Conservation (phyloP, 1,284 basidiomycete species). For the Hemileia vastatrix region DNA sequence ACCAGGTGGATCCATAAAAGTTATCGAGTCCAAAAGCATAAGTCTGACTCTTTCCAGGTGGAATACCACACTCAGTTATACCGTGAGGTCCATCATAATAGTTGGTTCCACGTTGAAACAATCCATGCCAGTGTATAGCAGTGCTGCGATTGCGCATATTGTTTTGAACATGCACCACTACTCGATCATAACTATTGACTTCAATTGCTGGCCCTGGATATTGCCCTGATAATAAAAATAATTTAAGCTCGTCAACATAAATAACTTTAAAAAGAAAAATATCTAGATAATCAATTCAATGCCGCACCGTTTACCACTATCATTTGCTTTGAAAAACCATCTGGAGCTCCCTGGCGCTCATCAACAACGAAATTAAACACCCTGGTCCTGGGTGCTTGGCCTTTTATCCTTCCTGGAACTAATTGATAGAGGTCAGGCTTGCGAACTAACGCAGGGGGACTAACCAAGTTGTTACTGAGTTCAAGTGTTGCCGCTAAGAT, state of each 20-base stretch:
- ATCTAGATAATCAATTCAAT: background rate
- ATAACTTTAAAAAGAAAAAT: background rate
- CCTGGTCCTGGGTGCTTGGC: slow-evolving; percentile 19
- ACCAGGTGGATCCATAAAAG: slow-evolving; percentile 27
- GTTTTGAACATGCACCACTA: slow-evolving; percentile 28
- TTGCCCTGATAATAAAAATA: slow-evolving; percentile 18
- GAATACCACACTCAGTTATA: slow-evolving; percentile 41
- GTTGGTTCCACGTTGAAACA: slow-evolving; percentile 25
- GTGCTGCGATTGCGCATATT: slow-evolving; percentile 19
- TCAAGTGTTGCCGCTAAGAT: no score
- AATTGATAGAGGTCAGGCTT: no score
- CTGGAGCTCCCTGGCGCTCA: slow-evolving; percentile 26
- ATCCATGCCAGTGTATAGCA: slow-evolving; percentile 28
- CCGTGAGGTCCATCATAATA: slow-evolving; percentile 26
- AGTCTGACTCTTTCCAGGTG: slow-evolving; percentile 24
- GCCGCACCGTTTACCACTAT: slow-evolving; percentile 28
- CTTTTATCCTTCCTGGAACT: slow-evolving; percentile 7
- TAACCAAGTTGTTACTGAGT: no score
- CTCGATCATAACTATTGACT: slow-evolving; percentile 25
- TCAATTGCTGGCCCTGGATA: slow-evolving; percentile 30
- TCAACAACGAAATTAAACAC: slow-evolving; percentile 26
- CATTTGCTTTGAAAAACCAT: slow-evolving; percentile 27
- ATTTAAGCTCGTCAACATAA: background rate
- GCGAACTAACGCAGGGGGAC: no score
- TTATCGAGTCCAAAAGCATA: slow-evolving; percentile 25